Percentiles rank a stretch among this genome's conserved stretches.
Conservation (phyloP, 768 basidiomycete species). For the Glaciozyma martinii region DNA sequence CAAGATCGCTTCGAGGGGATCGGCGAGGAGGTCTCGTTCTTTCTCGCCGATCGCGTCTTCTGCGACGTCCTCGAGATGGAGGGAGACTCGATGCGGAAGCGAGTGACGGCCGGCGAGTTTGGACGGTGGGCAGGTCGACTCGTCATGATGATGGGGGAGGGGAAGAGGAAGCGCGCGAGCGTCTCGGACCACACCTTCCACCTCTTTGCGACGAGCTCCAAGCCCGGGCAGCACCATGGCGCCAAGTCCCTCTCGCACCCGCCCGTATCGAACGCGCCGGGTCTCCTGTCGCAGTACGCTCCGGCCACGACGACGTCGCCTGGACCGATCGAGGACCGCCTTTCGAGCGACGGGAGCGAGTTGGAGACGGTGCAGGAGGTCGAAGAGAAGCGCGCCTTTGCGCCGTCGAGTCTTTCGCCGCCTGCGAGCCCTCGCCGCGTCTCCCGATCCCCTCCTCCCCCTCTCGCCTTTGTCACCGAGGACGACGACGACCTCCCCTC, state of each 20-base stretch:
- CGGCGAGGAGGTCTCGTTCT: slow-evolving; percentile 63
- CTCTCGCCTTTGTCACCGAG: not conserved
- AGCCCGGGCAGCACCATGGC: not conserved
- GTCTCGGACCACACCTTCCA: slow-evolving; percentile 31
- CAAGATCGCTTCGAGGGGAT: slow-evolving; percentile 71
- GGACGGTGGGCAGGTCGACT: slow-evolving; percentile 76
- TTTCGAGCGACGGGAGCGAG: not conserved
- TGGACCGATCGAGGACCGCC: slow-evolving; percentile 12
- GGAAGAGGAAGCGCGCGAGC: slow-evolving; percentile 16
- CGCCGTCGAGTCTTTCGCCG: slow-evolving; percentile 14
- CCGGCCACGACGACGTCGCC: slow-evolving; percentile 10
- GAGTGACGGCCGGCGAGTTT: slow-evolving; percentile 72
- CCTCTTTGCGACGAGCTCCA: slow-evolving; percentile 33
- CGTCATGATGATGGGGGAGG: slow-evolving; percentile 32
- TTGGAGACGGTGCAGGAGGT: slow-evolving; percentile 15
- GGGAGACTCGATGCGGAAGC: slow-evolving; percentile 36
- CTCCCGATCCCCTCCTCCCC: not conserved
- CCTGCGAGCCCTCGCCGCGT: not conserved
- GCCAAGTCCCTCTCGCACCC: not conserved
- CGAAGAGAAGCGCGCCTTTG: not conserved
- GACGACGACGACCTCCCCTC: slow-evolving; percentile 27
- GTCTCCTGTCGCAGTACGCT: slow-evolving; percentile 24
- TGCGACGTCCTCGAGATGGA: slow-evolving; percentile 49
- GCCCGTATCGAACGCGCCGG: not conserved
- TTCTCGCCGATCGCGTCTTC: slow-evolving; percentile 75